These are phyloP conservation scores for Lippia alba DNA, from an alignment of 305 asterid species.

Conservation along the genomic window DNA sequence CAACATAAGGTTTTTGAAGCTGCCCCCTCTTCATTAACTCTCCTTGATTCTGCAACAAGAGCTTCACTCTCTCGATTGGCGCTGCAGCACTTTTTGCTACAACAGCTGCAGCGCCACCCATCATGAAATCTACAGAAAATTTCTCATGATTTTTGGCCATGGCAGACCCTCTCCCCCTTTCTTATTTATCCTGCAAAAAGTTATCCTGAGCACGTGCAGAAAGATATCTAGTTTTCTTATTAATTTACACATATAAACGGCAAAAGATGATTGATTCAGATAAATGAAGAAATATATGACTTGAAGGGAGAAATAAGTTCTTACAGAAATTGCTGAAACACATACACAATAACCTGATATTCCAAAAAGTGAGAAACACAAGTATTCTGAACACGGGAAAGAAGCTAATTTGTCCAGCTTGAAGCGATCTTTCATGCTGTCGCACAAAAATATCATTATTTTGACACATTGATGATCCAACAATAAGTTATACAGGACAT, in stretches of 20 bases:
- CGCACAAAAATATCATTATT: background rate
- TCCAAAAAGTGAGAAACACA: background rate
- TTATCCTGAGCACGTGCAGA: background rate
- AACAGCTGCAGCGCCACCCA: constrained; percentile 83
- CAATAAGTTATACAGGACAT: background rate
- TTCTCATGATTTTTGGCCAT: constrained; percentile 64
- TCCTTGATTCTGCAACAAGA: constrained; percentile 92
- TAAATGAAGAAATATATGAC: background rate
- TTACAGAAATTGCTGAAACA: background rate
- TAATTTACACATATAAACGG: background rate
- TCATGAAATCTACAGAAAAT: constrained; percentile 71
- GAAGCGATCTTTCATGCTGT: background rate
- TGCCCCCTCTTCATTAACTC: constrained; percentile 85
- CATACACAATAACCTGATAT: background rate
- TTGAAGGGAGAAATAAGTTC: background rate
- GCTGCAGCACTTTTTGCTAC: constrained; percentile 81
- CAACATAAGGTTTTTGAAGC: constrained; percentile 71
- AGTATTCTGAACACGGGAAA: background rate
- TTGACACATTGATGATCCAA: background rate
- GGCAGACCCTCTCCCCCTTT: constrained; percentile 41
- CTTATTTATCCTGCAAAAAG: constrained; percentile 43
- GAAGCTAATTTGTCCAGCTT: background rate
- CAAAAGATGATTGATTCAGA: background rate
- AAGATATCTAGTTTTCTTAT: background rate
- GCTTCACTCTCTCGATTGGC: constrained; percentile 94